Conservation (phyloP, 306 rosid genomes). For the Clitoria ternatea region DNA sequence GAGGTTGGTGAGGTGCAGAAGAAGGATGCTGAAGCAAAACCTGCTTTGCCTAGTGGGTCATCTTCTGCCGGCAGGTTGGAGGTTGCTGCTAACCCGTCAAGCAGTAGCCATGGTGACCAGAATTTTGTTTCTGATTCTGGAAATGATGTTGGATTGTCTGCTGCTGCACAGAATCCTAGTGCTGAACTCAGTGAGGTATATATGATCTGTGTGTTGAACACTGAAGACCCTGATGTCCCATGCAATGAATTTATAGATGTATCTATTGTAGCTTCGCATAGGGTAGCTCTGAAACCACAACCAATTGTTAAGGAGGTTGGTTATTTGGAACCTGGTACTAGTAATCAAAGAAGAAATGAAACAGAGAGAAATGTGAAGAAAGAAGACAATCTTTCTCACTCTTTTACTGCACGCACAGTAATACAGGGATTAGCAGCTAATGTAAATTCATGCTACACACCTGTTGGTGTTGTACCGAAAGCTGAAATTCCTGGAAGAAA, state of each 20-base stretch:
- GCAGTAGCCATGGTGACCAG: constrained; percentile 29
- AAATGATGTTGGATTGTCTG: constrained; percentile 25
- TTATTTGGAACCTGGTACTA: constrained; percentile 20
- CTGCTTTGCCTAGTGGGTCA: constrained; percentile 22
- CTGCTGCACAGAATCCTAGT: constrained; percentile 14
- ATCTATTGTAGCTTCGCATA: constrained; percentile 3
- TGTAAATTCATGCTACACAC: constrained; percentile 25
- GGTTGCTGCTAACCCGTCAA: constrained; percentile 19
- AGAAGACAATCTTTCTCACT: constrained; percentile 32
- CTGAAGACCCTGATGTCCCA: constrained; percentile 67
- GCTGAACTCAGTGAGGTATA: constrained; percentile 21
- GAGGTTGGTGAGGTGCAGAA: constrained; percentile 29
- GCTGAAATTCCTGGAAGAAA: constrained; percentile 36
- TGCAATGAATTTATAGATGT: constrained; percentile 29
- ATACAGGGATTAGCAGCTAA: constrained; percentile 20
- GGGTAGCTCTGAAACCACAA: constrained; percentile 15
- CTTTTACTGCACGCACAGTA: constrained; percentile 27
- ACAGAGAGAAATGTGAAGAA: constrained; percentile 34
- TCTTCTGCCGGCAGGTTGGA: constrained; percentile 18
- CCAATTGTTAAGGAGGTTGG: constrained; percentile 28
- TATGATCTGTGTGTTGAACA: constrained; percentile 48
- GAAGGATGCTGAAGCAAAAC: constrained; percentile 17
- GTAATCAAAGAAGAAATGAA: constrained; percentile 23
- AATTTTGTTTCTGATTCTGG: constrained; percentile 25
- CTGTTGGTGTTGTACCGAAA: constrained; percentile 34